Conservation (phyloP, 129 eudicot species). For the Mikania micrantha region DNA sequence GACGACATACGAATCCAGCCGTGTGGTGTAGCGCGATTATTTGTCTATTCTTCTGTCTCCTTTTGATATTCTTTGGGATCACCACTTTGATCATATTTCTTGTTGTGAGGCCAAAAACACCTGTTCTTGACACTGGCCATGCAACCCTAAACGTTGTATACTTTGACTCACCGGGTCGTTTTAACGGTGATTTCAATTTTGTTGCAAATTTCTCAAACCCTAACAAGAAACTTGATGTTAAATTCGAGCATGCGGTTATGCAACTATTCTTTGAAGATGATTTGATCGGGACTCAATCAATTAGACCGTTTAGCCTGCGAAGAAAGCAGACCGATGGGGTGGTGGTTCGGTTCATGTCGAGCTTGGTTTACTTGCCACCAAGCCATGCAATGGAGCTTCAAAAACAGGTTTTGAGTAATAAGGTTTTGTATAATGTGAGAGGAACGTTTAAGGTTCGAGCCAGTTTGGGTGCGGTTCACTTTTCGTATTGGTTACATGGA, state of each 20-base stretch:
- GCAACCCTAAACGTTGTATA: conserved; percentile 67
- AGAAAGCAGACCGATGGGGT: conserved; percentile 42
- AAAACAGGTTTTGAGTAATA: conserved; percentile 59
- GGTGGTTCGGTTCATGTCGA: conserved; percentile 53
- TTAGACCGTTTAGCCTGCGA: conserved; percentile 54
- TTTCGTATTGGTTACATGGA: conserved; percentile 59
- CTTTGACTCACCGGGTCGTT: conserved; percentile 52
- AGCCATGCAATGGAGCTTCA: conserved; percentile 56
- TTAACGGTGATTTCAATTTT: conserved; percentile 61
- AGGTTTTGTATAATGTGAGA: conserved; percentile 44
- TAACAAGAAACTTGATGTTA: conserved; percentile 55
- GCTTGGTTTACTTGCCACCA: conserved; percentile 71
- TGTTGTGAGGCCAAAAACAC: conserved; percentile 54
- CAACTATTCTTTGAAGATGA: conserved; percentile 39
- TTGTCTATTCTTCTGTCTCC: conserved; percentile 52
- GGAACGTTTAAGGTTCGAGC: conserved; percentile 65
- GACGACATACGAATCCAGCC: conserved; percentile 57
- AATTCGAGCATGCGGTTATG: conserved; percentile 48
- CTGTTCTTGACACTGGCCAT: conserved; percentile 52
- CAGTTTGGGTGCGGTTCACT: conserved; percentile 55
- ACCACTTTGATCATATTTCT: conserved; percentile 52
- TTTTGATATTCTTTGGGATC: conserved; percentile 59
- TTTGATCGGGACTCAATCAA: conserved; percentile 49
- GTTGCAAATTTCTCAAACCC: conserved; percentile 83
- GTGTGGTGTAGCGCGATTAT: conserved; percentile 72